Evolutionary conservation across 179 eudicot genomes (phyloP).

Genomic region (Carnegiea gigantea): DNA sequence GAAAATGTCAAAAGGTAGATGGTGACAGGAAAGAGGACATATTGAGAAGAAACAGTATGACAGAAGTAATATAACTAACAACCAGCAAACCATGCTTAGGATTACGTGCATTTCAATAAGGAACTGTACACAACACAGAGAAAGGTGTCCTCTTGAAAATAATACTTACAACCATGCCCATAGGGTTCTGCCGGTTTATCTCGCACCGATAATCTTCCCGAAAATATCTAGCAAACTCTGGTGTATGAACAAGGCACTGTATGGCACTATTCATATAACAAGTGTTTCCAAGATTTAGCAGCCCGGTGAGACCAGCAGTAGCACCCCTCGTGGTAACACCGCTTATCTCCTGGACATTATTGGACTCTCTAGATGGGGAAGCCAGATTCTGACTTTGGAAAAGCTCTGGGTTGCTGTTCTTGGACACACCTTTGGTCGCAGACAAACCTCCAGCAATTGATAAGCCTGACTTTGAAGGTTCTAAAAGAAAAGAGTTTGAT

Average conservation of each 20-base stretch:
- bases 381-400: slow-evolving; percentile 46
- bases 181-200: slow-evolving; percentile 86
- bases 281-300: slow-evolving; percentile 91
- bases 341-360: slow-evolving; percentile 56
- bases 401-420: slow-evolving; percentile 54
- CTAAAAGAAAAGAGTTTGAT: slow-evolving; percentile 44
- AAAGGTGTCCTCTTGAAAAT: neutral
- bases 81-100: neutral
- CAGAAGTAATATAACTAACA: neutral
- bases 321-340: slow-evolving; percentile 90
- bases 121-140: neutral
- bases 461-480: slow-evolving; percentile 70
- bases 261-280: slow-evolving; percentile 98
- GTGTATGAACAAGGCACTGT: slow-evolving; percentile 97
- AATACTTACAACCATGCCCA: slow-evolving; percentile 94
- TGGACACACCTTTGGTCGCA: slow-evolving; percentile 66
- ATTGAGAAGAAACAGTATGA: neutral
- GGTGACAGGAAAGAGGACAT: neutral
- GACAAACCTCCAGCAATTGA: slow-evolving; percentile 77
- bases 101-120: slow-evolving; percentile 5
- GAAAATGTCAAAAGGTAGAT: neutral
- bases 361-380: slow-evolving; percentile 47
- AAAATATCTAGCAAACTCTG: slow-evolving; percentile 84
- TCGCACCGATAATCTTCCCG: slow-evolving; percentile 82
- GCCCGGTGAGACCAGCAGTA: slow-evolving; percentile 83